Percentiles rank a stretch among this genome's conserved stretches.
Evolutionary conservation across 2,329 filamentous ascomycete genomes (phyloP).

Genomic region (Orbilia ellipsospora): DNA sequence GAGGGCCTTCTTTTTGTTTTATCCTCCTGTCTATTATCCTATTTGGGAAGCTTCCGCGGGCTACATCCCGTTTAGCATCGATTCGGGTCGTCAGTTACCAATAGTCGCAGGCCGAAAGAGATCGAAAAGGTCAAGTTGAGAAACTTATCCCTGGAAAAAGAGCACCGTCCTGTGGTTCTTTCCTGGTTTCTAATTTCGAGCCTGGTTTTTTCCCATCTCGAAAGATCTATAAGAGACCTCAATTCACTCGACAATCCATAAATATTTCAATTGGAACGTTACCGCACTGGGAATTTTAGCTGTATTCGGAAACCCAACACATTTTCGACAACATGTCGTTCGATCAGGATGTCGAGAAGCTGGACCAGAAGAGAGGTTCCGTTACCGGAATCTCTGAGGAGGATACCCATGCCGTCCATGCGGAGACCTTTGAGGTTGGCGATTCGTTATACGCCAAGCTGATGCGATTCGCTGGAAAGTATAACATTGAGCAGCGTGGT

Average conservation of each 20-base stretch:
- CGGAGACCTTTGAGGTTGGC: constrained; percentile 71
- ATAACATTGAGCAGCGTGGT: constrained; percentile 78
- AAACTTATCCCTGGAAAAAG: constrained; percentile 3
- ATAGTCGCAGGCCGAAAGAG: constrained; percentile 10
- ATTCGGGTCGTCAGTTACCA: constrained; percentile 12
- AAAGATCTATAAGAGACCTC: constrained; percentile 1
- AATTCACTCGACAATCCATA: neutral
- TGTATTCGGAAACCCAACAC: constrained; percentile 31
- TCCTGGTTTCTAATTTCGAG: neutral
- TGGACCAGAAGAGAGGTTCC: constrained; percentile 41
- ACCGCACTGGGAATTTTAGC: neutral
- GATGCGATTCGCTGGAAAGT: constrained; percentile 72
- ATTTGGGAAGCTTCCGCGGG: constrained; percentile 37
- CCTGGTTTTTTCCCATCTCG: neutral
- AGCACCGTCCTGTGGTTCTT: too few relatives aligned
- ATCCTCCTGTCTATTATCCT: constrained; percentile 32
- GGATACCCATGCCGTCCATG: constrained; percentile 66
- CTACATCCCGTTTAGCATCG: constrained; percentile 17
- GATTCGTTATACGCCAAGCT: constrained; percentile 69
- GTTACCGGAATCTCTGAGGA: constrained; percentile 58
- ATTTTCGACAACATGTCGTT: constrained; percentile 52
- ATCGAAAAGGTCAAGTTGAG: constrained; percentile 4
- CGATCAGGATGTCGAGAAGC: constrained; percentile 48
- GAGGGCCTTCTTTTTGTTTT: constrained; percentile 29
- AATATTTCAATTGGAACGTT: neutral